Conservation (phyloP, 169 alveolate genomes). For the Eimeria necatrix region DNA sequence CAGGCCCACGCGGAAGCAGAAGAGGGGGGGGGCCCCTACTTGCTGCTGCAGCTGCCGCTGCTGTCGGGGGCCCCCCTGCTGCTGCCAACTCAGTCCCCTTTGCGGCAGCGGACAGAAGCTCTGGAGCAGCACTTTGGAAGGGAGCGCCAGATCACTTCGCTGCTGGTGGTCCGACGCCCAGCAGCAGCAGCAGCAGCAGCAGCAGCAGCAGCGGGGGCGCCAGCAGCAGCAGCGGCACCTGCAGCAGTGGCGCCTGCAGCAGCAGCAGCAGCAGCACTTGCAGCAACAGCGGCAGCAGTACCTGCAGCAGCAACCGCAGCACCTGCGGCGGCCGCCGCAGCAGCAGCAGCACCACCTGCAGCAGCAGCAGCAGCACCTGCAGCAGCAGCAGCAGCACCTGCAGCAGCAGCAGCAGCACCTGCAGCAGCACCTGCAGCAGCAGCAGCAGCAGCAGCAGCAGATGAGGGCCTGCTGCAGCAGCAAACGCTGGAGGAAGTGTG, state of each 20-base stretch:
- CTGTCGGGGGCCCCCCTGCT: conserved; percentile 39
- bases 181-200: background rate
- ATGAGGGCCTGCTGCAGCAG: background rate
- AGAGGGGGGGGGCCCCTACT: background rate
- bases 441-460: background rate
- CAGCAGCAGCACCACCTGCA: background rate
- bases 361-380: background rate
- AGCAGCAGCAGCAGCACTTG: too few relatives aligned
- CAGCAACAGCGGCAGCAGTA: too few relatives aligned
- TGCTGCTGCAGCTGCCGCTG: conserved; percentile 46
- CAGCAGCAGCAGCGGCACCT: background rate
- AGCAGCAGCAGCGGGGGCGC: background rate
- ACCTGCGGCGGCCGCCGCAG: background rate
- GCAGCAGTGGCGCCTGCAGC: too few relatives aligned
- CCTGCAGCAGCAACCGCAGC: too few relatives aligned
- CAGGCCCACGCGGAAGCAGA: background rate
- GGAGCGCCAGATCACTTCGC: conserved; percentile 34
- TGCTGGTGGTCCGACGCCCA: background rate
- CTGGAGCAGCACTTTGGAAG: background rate
- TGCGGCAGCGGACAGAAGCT: conserved; percentile 9
- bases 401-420: background rate
- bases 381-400: conserved; percentile 8
- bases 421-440: background rate
- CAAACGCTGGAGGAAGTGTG: conserved; percentile 23
- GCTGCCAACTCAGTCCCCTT: conserved; percentile 22